Percentiles rank a stretch among this genome's conserved stretches.
These are phyloP conservation scores for Vinca minor DNA, from an alignment of 257 asterid genomes.

Conservation along the genomic window DNA sequence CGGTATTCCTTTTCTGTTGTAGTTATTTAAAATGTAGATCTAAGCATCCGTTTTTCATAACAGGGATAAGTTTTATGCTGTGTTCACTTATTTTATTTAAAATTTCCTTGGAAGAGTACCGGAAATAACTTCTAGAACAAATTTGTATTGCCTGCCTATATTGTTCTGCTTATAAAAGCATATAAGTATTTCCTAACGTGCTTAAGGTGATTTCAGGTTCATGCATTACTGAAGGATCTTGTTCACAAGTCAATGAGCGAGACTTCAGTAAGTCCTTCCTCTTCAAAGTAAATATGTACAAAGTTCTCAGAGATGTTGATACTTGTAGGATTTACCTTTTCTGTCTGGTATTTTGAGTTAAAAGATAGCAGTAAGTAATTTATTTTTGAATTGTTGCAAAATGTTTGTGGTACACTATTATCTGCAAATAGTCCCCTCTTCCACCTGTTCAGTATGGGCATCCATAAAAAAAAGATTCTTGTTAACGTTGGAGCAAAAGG, in stretches of 20 bases:
- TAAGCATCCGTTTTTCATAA: neutral
- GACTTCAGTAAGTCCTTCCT: constrained; percentile 47
- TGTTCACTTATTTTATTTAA: neutral
- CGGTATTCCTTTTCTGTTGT: constrained; percentile 40
- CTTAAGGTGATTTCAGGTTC: constrained; percentile 50
- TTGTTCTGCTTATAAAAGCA: neutral
- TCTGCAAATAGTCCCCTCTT: neutral
- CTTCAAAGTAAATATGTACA: neutral
- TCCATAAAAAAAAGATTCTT: no score
- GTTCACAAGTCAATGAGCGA: constrained; percentile 86
- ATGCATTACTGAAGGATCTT: constrained; percentile 75
- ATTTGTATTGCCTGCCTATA: no score
- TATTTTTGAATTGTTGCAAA: neutral
- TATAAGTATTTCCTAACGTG: neutral
- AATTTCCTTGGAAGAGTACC: no score
- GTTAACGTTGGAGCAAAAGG: neutral
- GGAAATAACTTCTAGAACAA: no score
- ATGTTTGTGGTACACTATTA: neutral
- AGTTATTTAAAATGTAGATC: neutral
- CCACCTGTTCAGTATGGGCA: no score
- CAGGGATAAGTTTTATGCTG: neutral
- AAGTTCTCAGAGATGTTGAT: neutral
- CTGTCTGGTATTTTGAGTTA: neutral
- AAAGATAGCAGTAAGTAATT: neutral
- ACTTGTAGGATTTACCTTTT: neutral